Percentiles rank a stretch among this genome's conserved stretches.
Conservation (phyloP, 2,329 filamentous ascomycete species). For the Nemania serpens region DNA sequence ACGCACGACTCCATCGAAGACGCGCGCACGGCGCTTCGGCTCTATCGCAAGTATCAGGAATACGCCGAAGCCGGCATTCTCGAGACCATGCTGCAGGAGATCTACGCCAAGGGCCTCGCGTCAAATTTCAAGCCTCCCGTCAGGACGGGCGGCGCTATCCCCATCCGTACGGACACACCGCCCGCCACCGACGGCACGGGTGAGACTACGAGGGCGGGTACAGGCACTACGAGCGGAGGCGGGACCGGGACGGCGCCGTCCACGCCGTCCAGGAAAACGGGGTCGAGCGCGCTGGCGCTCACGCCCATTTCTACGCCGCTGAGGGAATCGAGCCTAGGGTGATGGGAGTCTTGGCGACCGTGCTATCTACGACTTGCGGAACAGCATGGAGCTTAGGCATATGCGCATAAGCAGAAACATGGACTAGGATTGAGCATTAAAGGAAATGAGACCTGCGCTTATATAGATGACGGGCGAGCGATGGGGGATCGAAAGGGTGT, state of each 20-base stretch:
- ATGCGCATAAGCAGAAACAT: no score
- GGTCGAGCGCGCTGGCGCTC: slow-evolving; percentile 17
- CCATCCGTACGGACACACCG: slow-evolving; percentile 37
- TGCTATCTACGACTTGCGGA: no score
- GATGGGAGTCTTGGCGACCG: not conserved
- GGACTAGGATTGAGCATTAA: no score
- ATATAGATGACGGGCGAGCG: no score
- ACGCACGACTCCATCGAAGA: slow-evolving; percentile 97
- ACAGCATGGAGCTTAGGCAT: no score
- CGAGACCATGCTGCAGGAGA: slow-evolving; percentile 82
- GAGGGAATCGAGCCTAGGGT: slow-evolving; percentile 16
- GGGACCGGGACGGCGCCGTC: slow-evolving; percentile 23
- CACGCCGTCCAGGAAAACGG: slow-evolving; percentile 28
- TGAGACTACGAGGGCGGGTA: not conserved
- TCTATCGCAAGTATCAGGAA: slow-evolving; percentile 89
- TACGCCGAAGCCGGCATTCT: slow-evolving; percentile 85
- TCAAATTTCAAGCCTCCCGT: slow-evolving; percentile 61
- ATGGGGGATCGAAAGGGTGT: no score
- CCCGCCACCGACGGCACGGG: slow-evolving; percentile 27
- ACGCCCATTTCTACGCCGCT: slow-evolving; percentile 31
- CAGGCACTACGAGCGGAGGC: slow-evolving; percentile 13
- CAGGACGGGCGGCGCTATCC: slow-evolving; percentile 31
- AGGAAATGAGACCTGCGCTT: no score
- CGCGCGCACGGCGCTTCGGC: slow-evolving; percentile 83
- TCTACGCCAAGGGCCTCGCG: slow-evolving; percentile 71